Evolutionary conservation across 2,329 filamentous ascomycete species (phyloP), one percentile per base, ranked within the genome.

Genomic region (Dactylellina haptotyla): DNA sequence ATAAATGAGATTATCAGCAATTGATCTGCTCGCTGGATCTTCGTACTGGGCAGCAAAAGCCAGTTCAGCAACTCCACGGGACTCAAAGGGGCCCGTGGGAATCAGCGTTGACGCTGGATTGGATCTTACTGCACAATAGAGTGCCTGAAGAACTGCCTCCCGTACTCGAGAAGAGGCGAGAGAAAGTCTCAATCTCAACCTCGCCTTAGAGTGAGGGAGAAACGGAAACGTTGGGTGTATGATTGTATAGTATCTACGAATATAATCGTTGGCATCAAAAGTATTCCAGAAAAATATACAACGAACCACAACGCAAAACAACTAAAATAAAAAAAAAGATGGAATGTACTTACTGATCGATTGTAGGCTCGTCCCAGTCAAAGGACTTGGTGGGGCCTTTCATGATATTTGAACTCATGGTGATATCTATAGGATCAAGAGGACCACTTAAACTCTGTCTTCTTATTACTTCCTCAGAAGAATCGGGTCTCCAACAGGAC

Each of bases 141-240:
- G 82, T 0, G 89, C 88, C 65, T 87, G 85, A 18, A 86, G 80
- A 76, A 92, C 91, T 0, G 88, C 89, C 65, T 87, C 85, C 73
- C 87, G 85, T 10, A 91, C 82, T 2, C 83, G 79, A 1, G 82
- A 77, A 0, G 87, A 85, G 75, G 87, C 88, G 48, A 85, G 84
- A 2, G 82, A 82, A 18, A 92, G 80, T 18, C 87, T 83, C 6
- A 83, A 82, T 65, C 86, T 84, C 8, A 90, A 80, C n/a, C 84
- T 83, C 12, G 81, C 80, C 77, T 86, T 88, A 61, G 81, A 86
- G 58, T 83, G 83, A 1, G 89, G 85, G 10, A 92, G 82, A 46
- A 92, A 83, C 0, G 89, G 89, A 66, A 90, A 88, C 2, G 86
- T 86, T 12, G 87, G 87, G 76, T 92, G 89, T 18, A 92, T 86